Evolutionary conservation across 2,329 filamentous ascomycete species (phyloP), one percentile per base, ranked within the genome.

Genomic region (Penicillium rolfsii): DNA sequence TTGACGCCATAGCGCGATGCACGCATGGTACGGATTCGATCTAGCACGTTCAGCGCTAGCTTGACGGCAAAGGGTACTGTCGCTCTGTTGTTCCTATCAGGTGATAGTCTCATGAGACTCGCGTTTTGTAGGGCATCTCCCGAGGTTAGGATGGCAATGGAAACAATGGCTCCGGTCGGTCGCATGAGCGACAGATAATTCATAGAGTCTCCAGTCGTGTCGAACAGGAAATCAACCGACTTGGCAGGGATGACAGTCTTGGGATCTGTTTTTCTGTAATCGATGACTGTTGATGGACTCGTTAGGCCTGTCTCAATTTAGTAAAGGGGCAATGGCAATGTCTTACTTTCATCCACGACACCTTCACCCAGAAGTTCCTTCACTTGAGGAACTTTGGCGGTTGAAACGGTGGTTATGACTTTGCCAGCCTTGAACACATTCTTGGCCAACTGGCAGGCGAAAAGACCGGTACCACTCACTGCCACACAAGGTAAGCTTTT

Each of bases 391-490:
- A 85, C 61, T 71, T 86, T 86, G 9, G 74, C 60, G 26, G 83
- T 84, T 8, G 83, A 85, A 0, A 82, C 81, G 0, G 83, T 84
- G 0, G 82, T 77, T 52, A 86, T 80, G 57, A 85, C 73, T 52
- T 73, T 77, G 0, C 68, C 68, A 1, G 90, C 83, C 2, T 78
- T 77, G 55, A 82, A 84, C 5, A 81, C 74, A 33, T 82, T 83
- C 64, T 81, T 83, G 2, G 82, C 79, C 1, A 85, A 67, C 68
- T 85, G 82, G 26, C 81, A 76, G 0, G 73, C 80, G 19, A 80
- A 69, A 2, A 75, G 75, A 0, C 84, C 83, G 0, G 79, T 80
- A 0, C 77, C 81, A 61, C 82, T 80, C 33, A 85, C 68, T 71
- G 43, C 38, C 14, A 28, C 16, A 33, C 3, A 57, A 60, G 22